Evolutionary conservation across 2,329 filamentous ascomycete species (phyloP).

Genomic region (Madurella mycetomatis): DNA sequence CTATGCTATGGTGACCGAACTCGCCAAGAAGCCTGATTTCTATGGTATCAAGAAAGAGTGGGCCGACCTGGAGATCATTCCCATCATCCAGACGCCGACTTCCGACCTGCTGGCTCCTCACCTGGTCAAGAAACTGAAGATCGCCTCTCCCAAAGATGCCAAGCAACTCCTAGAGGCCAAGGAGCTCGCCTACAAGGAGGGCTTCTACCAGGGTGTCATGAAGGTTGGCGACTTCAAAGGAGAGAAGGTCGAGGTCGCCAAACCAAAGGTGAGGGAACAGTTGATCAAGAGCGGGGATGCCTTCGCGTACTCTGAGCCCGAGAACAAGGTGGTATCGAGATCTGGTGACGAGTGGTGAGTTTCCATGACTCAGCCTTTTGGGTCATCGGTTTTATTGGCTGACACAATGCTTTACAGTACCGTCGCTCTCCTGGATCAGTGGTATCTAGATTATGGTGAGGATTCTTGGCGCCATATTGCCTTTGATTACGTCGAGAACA

Average conservation of each 20-base stretch:
- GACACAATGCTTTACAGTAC: slow-evolving; percentile 47
- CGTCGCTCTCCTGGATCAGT: slow-evolving; percentile 89
- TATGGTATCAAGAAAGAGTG: slow-evolving; percentile 96
- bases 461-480: slow-evolving; percentile 78
- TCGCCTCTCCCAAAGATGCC: slow-evolving; percentile 90
- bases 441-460: slow-evolving; percentile 96
- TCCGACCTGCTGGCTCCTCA: slow-evolving; percentile 78
- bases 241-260: slow-evolving; percentile 78
- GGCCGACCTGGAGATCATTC: slow-evolving; percentile 84
- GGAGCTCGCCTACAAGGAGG: slow-evolving; percentile 94
- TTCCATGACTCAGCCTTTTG: neutral
- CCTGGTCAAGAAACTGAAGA: slow-evolving; percentile 90
- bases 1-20: slow-evolving; percentile 80
- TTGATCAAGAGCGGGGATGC: slow-evolving; percentile 60
- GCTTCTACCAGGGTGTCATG: slow-evolving; percentile 91
- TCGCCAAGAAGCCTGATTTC: slow-evolving; percentile 92
- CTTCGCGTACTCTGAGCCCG: slow-evolving; percentile 91
- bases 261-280: slow-evolving; percentile 75
- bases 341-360: slow-evolving; percentile 66
- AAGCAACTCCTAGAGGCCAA: slow-evolving; percentile 91
- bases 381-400: neutral
- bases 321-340: slow-evolving; percentile 81
- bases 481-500: slow-evolving; percentile 66
- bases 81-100: slow-evolving; percentile 85
- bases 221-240: slow-evolving; percentile 83